Base-by-base conservation (phyloP, 495 filamentous ascomycete species). In the Xylaria venustula region DNA sequence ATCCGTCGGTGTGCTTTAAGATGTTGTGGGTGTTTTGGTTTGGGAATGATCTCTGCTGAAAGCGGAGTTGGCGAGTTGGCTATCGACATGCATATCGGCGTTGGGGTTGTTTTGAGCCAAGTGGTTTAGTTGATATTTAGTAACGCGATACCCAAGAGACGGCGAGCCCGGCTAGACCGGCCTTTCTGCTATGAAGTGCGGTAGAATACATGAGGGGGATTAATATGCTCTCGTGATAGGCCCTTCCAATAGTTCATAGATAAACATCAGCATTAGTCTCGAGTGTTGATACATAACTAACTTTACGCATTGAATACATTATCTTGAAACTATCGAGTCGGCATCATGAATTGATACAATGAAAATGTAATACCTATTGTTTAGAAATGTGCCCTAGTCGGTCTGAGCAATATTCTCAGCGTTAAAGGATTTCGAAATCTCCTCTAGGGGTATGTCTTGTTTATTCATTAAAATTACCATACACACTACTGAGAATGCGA, bases 71-170 rank as follows among this genome's bases (percentile, higher is more conserved):
- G 22, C 30, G 22, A 12, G 42, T 28, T 40, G 30, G 41, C 19
- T n/a, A 15, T 47, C 45, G 42, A 44, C 51, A 32, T 5, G 57
- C 56, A 30, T 50, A 55, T 54, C 0, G 66, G 68, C 67, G 66
- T 71, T 68, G 52, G 61, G 50, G 58, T 56, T 61, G 63, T 63
- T 40, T 60, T 62, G 59, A 61, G 62, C 64, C 66, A 64, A 69
- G 68, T 67, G 68, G 67, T 65, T 62, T 58, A 57, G 62, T 65
- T 47, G 19, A 34, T 41, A 26, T 52, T 48, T 36, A 14, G 19
- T 41, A 28, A 56, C 26, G 60, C 59, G 66, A 71, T 71, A 71
- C 68, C 68, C 68, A n/a, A n/a, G n/a, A n/a, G n/a, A n/a, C n/a
- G n/a, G n/a, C n/a, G n/a, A n/a, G n/a, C n/a, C n/a, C n/a, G n/a